Evolutionary conservation across 371 early-diverging fungal genomes (phyloP).

Genomic region (Thermomucor indicae-seudaticae): DNA sequence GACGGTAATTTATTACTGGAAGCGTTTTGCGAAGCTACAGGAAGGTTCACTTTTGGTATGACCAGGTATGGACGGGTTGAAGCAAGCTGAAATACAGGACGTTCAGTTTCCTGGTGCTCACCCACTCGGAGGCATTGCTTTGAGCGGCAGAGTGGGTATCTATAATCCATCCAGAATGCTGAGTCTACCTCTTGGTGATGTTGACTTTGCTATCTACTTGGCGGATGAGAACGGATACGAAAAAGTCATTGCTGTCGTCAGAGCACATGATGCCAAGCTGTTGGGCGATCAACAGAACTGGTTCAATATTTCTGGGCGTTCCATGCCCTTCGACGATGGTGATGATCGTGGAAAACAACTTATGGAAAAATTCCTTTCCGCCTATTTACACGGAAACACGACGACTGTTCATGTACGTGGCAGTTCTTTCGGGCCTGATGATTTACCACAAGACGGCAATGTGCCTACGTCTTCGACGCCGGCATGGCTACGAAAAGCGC

Average conservation of each 20-base stretch:
- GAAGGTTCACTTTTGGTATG: neutral
- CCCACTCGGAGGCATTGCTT: slow-evolving; percentile 32
- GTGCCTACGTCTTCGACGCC: slow-evolving; percentile 12
- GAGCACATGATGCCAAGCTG: slow-evolving; percentile 30
- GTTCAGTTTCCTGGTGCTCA: slow-evolving; percentile 34
- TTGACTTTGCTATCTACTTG: slow-evolving; percentile 44
- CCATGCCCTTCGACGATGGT: slow-evolving; percentile 21
- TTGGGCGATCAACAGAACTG: slow-evolving; percentile 31
- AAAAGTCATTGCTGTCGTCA: slow-evolving; percentile 36
- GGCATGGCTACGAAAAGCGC: slow-evolving; percentile 37
- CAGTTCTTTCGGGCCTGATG: slow-evolving; percentile 31
- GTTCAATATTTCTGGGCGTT: slow-evolving; percentile 38
- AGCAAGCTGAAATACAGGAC: slow-evolving; percentile 27
- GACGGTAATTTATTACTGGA: slow-evolving; percentile 25
- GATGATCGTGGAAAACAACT: slow-evolving; percentile 10
- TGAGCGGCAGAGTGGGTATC: slow-evolving; percentile 30
- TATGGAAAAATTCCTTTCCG: slow-evolving; percentile 32
- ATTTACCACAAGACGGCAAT: neutral
- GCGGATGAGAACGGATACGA: slow-evolving; percentile 22
- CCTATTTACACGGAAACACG: slow-evolving; percentile 37
- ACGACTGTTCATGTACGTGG: slow-evolving; percentile 33
- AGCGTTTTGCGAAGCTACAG: neutral
- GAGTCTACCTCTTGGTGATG: slow-evolving; percentile 35
- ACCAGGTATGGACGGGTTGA: slow-evolving; percentile 45
- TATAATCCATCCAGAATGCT: slow-evolving; percentile 42